phyloP scores from a whole-genome alignment of 2,329 filamentous ascomycete genomes.

The Xylaria sp. region DNA sequence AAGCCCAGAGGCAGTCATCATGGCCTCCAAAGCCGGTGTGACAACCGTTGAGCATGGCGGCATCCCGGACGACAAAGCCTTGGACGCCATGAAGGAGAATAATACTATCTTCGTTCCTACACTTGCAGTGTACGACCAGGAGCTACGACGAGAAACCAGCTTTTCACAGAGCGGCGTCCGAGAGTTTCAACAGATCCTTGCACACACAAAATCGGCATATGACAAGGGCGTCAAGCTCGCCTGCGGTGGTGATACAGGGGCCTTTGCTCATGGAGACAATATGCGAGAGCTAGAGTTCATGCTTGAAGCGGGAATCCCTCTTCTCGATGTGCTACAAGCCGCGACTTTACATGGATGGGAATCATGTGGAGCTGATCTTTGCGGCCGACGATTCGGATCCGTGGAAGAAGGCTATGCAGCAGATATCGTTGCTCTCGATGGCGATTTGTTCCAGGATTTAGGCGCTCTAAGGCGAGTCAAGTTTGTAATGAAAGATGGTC shows the following conservation, averaged over 20 bases:
- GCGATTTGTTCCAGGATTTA: conserved; percentile 55
- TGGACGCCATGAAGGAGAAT: conserved; percentile 57
- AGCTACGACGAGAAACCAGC: conserved; percentile 18
- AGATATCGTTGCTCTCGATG: conserved; percentile 61
- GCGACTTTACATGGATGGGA: conserved; percentile 65
- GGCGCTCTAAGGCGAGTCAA: conserved; percentile 57
- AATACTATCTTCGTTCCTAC: conserved; percentile 64
- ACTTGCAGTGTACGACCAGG: conserved; percentile 56
- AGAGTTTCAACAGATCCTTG: conserved; percentile 49
- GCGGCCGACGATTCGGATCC: conserved; percentile 63
- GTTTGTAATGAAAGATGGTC: conserved; percentile 68
- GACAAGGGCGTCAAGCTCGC: conserved; percentile 61
- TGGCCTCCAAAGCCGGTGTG: conserved; percentile 59
- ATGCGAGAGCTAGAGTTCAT: conserved; percentile 65
- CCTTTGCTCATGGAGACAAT: conserved; percentile 63
- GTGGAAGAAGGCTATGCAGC: conserved; percentile 60
- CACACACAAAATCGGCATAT: conserved; percentile 56
- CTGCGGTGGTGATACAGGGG: conserved; percentile 64
- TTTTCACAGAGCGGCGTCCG: conserved; percentile 39
- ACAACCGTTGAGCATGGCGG: conserved; percentile 60
- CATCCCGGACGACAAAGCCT: conserved; percentile 52
- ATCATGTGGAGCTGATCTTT: conserved; percentile 62
- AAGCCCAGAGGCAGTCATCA: conserved; percentile 55
- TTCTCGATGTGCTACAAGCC: conserved; percentile 61
- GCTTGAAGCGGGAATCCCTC: conserved; percentile 59